A percentile compares a stretch with the other conserved stretches of the same genome.
These are phyloP conservation scores for Colletotrichum agaves DNA, from an alignment of 2,329 filamentous ascomycete species.

Conservation along the genomic window DNA sequence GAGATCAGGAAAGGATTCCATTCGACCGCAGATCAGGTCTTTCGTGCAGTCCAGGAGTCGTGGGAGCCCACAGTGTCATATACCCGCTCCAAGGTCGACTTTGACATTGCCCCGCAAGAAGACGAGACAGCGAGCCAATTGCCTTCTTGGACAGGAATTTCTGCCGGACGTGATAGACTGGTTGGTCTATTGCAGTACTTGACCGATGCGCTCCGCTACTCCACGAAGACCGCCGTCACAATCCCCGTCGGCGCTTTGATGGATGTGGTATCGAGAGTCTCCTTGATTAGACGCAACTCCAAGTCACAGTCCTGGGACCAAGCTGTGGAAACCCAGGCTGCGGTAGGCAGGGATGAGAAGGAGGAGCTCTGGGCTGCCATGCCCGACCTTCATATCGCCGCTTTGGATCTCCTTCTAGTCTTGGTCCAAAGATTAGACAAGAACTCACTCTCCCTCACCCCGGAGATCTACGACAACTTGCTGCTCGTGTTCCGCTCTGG, in stretches of 20 bases:
- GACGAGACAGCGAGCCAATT: conserved; percentile 61
- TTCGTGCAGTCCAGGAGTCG: conserved; percentile 82
- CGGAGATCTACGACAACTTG: conserved; percentile 76
- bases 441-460: conserved; percentile 68
- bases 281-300: conserved; percentile 69
- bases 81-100: conserved; percentile 52
- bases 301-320: conserved; percentile 59
- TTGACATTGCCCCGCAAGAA: conserved; percentile 59
- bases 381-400: conserved; percentile 78
- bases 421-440: conserved; percentile 68
- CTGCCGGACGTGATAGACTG: conserved; percentile 77
- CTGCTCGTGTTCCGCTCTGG: conserved; percentile 75
- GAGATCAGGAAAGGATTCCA: conserved; percentile 74
- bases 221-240: conserved; percentile 73
- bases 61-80: conserved; percentile 76
- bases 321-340: conserved; percentile 73
- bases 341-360: conserved; percentile 82
- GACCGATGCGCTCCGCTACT: conserved; percentile 68
- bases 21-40: conserved; percentile 77
- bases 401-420: conserved; percentile 69
- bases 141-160: conserved; percentile 79
- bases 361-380: conserved; percentile 81
- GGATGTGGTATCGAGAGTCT: conserved; percentile 76
- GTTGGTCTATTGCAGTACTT: conserved; percentile 73
- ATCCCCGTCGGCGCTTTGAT: conserved; percentile 75